Evolutionary conservation across 2,329 filamentous ascomycete genomes (phyloP), one percentile per base, ranked within the genome.

Genomic region (Botrytis pseudocinerea): DNA sequence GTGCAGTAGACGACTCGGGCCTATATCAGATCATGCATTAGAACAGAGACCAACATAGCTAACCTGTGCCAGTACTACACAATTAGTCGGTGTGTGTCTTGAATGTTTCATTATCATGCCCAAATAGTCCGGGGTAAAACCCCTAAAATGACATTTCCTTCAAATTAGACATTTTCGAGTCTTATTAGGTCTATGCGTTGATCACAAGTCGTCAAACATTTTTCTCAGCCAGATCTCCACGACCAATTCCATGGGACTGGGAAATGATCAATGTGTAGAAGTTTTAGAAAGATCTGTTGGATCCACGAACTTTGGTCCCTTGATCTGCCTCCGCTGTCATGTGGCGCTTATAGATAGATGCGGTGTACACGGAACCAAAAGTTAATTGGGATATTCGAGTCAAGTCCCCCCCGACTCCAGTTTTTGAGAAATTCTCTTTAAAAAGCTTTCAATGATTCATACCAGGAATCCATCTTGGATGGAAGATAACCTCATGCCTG

Each of bases 101-200:
- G 5, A 38, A 51, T 40, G 35, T 48, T 48, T 48, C 20, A 18
- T 14, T 35, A 35, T 48, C 20, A 35, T n/a, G 12, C 28, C 10
- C n/a, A 25, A 38, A 25, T n/a, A 66, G 63, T 66, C 46, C 22
- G 63, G 44, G 60, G 28, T 65, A 65, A 65, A 22, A 65, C 63
- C 42, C 28, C 32, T 51, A 18, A 38, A n/a, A 38, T 18, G 20
- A 6, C 0, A 20, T n/a, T 4, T 22, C 10, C 22, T 65, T 32
- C n/a, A 18, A 38, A 66, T 66, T 25, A 38, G 14, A 51, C 32
- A 12, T 44, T 22, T 20, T 32, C 32, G 40, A 46, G 16, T 46
- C 18, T 42, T n/a, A n/a, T 62, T 42, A 40, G 60, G 22, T 62
- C 60, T 42, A 42, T 62, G 60, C 60, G 60, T 40, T 42, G 60